These are phyloP conservation scores for Manihot esculenta DNA, from an alignment of 441 rosid genomes.

Conservation along the genomic window DNA sequence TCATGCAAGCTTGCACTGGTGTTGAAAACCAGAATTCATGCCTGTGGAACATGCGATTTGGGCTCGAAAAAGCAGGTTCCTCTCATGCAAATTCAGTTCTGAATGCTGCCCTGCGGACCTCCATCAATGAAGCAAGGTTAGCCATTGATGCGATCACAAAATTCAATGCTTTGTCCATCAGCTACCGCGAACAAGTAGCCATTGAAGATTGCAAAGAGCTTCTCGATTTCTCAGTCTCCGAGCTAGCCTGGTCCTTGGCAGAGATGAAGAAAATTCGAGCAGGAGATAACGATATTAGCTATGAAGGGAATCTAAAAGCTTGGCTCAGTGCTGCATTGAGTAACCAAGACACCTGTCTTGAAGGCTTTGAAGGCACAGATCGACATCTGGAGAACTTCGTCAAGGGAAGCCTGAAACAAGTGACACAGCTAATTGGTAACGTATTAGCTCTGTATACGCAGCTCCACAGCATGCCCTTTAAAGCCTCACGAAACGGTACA, in stretches of 20 bases:
- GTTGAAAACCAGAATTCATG: conserved; percentile 53
- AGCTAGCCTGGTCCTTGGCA: conserved; percentile 78
- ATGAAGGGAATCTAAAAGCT: conserved; percentile 72
- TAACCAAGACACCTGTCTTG: conserved; percentile 90
- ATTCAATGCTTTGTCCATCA: conserved; percentile 57
- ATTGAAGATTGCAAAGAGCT: conserved; percentile 90
- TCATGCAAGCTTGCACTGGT: conserved; percentile 45
- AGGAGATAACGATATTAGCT: conserved; percentile 34
- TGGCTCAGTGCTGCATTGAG: conserved; percentile 95
- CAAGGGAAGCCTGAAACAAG: conserved; percentile 73
- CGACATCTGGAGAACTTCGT: conserved; percentile 51
- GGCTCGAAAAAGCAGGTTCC: conserved; percentile 33
- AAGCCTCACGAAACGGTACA: conserved; percentile 38
- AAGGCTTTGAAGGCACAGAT: conserved; percentile 89
- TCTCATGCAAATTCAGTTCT: conserved; percentile 45
- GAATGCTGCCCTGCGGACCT: conserved; percentile 48
- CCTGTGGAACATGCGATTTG: conserved; percentile 39
- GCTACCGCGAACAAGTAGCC: conserved; percentile 73
- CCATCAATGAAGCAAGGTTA: conserved; percentile 56
- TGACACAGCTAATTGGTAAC: conserved; percentile 72
- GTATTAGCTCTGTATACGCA: conserved; percentile 69
- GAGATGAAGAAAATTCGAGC: conserved; percentile 71
- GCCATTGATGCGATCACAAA: conserved; percentile 50
- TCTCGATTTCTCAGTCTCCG: conserved; percentile 79
- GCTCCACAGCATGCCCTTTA: conserved; percentile 64